phyloP scores from a whole-genome alignment of 345 rosid species.

The Angophora floribunda region DNA sequence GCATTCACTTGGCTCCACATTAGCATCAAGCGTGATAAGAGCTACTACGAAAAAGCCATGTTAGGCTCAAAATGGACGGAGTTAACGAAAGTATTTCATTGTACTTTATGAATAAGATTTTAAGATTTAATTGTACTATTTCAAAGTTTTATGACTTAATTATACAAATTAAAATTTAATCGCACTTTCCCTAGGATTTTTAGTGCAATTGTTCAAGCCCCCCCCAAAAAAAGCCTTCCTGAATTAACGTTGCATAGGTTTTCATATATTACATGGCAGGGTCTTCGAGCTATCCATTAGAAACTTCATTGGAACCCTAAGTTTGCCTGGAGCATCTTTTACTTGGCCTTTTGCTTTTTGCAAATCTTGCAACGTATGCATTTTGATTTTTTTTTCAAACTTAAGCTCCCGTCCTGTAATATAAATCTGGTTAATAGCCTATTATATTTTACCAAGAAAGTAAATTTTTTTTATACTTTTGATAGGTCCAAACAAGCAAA shows the following conservation, averaged over 20 bases:
- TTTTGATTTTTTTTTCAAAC: background rate
- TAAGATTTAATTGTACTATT: background rate
- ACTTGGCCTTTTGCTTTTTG: background rate
- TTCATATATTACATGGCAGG: background rate
- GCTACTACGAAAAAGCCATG: background rate
- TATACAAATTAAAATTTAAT: background rate
- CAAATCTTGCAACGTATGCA: background rate
- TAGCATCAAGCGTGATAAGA: background rate
- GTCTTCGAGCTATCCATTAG: background rate
- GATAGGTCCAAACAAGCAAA: background rate
- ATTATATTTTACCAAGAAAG: background rate
- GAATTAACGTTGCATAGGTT: background rate
- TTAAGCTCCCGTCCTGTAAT: background rate
- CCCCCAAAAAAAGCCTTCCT: background rate
- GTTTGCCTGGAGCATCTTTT: background rate
- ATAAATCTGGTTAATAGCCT: background rate
- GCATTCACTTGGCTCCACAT: background rate
- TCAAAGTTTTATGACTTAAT: background rate
- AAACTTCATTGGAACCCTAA: background rate
- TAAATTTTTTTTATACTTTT: background rate
- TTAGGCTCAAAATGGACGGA: background rate
- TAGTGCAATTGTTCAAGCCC: background rate
- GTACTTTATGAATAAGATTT: background rate
- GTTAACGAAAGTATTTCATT: background rate
- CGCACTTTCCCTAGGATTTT: background rate